A percentile compares a stretch with the other conserved stretches of the same genome.
phyloP scores from a whole-genome alignment of 345 rosid genomes.

The Triadica sebifera region DNA sequence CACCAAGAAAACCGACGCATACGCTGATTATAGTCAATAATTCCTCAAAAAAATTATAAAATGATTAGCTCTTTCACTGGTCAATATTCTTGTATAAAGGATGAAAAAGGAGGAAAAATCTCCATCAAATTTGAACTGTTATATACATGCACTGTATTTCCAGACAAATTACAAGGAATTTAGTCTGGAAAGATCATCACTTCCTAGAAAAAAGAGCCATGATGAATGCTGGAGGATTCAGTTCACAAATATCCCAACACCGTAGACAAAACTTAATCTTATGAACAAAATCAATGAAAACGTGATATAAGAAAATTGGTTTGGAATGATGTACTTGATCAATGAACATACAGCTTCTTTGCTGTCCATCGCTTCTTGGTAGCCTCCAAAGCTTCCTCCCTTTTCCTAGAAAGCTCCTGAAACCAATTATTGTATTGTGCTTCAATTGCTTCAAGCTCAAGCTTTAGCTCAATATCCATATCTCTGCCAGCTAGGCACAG shows the following conservation, averaged over 20 bases:
- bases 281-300: background rate
- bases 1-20: no score
- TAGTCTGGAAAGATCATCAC: background rate
- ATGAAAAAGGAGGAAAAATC: no score
- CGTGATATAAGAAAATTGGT: background rate
- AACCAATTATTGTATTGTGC: constrained; percentile 23
- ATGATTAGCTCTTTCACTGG: background rate
- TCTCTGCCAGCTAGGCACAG: constrained; percentile 1
- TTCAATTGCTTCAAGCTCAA: constrained; percentile 19
- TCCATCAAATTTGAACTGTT: background rate
- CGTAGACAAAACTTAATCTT: background rate
- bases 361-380: constrained; percentile 23
- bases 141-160: background rate
- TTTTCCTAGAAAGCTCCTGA: constrained; percentile 25
- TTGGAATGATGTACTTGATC: constrained; percentile 3
- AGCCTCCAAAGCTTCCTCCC: constrained; percentile 21
- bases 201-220: background rate
- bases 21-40: no score
- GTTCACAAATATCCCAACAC: background rate
- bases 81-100: background rate
- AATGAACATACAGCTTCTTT: constrained; percentile 23
- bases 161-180: background rate
- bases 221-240: background rate
- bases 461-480: constrained; percentile 16
- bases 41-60: no score